Evolutionary conservation across 768 basidiomycete species (phyloP).

Genomic region (Leccinum incarnatum): DNA sequence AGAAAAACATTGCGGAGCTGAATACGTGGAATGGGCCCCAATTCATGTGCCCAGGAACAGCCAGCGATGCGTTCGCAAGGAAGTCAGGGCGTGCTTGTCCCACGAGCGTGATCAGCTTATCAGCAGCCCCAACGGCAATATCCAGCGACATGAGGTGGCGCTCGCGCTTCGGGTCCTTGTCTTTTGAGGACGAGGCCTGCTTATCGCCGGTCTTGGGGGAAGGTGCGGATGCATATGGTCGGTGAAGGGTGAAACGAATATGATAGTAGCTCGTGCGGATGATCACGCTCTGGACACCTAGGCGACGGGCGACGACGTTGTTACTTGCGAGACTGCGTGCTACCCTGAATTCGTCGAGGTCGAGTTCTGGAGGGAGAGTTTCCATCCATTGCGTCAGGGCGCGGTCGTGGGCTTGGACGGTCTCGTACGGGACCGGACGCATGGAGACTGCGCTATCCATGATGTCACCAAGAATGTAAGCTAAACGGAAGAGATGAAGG

Average conservation of each 20-base stretch:
- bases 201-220: constrained; percentile 26
- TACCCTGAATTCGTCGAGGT: constrained; percentile 73
- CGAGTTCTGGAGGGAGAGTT: constrained; percentile 67
- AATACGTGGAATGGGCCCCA: constrained; percentile 85
- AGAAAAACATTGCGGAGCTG: constrained; percentile 87
- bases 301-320: constrained; percentile 54
- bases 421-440: constrained; percentile 75
- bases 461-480: constrained; percentile 78
- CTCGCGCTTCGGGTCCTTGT: constrained; percentile 33
- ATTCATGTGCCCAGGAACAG: constrained; percentile 79
- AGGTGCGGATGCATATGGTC: constrained; percentile 57
- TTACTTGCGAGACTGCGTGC: constrained; percentile 69
- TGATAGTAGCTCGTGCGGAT: constrained; percentile 76
- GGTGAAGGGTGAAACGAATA: constrained; percentile 81
- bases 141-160: constrained; percentile 59
- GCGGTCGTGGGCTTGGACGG: constrained; percentile 68
- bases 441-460: constrained; percentile 83
- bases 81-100: constrained; percentile 76
- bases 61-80: constrained; percentile 61
- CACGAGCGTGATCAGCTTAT: constrained; percentile 75
- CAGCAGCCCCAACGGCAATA: constrained; percentile 72
- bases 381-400: constrained; percentile 75
- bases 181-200: constrained; percentile 30
- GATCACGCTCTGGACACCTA: constrained; percentile 80
- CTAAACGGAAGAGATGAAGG: constrained; percentile 72